These are phyloP conservation scores for Podaxis mareebaensis DNA, from an alignment of 768 basidiomycete genomes.

Conservation along the genomic window DNA sequence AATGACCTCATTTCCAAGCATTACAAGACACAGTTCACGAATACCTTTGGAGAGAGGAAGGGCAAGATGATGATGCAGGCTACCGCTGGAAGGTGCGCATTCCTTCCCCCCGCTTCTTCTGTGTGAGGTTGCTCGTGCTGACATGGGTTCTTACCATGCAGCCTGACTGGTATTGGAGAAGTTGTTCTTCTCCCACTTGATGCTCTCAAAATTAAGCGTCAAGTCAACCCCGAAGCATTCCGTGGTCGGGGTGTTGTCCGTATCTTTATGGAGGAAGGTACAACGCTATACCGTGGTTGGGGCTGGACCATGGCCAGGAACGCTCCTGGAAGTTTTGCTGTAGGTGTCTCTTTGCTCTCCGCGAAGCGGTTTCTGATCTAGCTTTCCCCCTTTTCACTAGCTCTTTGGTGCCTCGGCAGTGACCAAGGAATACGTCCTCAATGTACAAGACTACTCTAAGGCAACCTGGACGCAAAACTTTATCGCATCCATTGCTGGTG, in stretches of 20 bases:
- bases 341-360: slow-evolving; percentile 39
- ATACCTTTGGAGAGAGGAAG: slow-evolving; percentile 88
- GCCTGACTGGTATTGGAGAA: slow-evolving; percentile 88
- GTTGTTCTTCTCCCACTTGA: slow-evolving; percentile 97
- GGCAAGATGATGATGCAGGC: slow-evolving; percentile 98
- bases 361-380: not conserved
- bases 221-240: slow-evolving; percentile 98
- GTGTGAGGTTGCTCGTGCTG: not conserved
- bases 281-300: slow-evolving; percentile 94
- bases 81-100: slow-evolving; percentile 78
- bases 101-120: not conserved
- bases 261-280: slow-evolving; percentile 90
- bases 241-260: slow-evolving; percentile 88
- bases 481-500: slow-evolving; percentile 91
- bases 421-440: slow-evolving; percentile 92
- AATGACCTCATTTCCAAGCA: slow-evolving; percentile 86
- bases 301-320: slow-evolving; percentile 99
- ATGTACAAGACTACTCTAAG: slow-evolving; percentile 84
- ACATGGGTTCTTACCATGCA: slow-evolving; percentile 25
- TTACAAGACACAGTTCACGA: slow-evolving; percentile 81
- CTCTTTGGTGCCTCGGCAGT: slow-evolving; percentile 96
- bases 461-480: slow-evolving; percentile 99
- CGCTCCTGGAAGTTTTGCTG: slow-evolving; percentile 93
- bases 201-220: slow-evolving; percentile 97
- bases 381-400: slow-evolving; percentile 37